phyloP scores from a whole-genome alignment of 2,329 filamentous ascomycete genomes.

The Pezicula neosporulosa region DNA sequence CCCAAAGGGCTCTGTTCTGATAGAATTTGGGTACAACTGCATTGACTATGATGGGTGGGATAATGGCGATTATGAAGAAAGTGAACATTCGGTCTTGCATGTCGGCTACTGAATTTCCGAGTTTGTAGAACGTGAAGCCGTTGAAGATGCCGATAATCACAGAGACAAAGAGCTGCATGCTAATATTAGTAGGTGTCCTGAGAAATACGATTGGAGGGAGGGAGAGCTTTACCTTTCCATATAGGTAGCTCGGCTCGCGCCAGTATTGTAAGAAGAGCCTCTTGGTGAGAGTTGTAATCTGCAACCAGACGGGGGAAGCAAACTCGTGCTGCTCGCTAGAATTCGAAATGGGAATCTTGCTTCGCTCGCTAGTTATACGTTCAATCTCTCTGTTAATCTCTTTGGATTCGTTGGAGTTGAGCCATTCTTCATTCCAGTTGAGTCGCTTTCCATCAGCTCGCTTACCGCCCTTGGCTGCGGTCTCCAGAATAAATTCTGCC shows the following conservation, averaged over 20 bases:
- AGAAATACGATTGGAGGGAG: no score
- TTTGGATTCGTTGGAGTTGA: slow-evolving; percentile 57
- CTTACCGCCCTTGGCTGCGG: slow-evolving; percentile 53
- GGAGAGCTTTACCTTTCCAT: slow-evolving; percentile 49
- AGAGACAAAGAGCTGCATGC: slow-evolving; percentile 54
- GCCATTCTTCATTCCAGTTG: slow-evolving; percentile 77
- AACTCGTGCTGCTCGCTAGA: slow-evolving; percentile 50
- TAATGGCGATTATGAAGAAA: slow-evolving; percentile 58
- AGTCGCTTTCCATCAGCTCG: slow-evolving; percentile 50
- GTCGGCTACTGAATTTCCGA: slow-evolving; percentile 61
- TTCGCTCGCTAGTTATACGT: slow-evolving; percentile 26
- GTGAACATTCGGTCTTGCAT: slow-evolving; percentile 81
- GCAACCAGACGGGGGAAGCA: slow-evolving; percentile 59
- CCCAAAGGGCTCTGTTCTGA: slow-evolving; percentile 68
- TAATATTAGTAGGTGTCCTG: no score
- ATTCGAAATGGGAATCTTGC: slow-evolving; percentile 34
- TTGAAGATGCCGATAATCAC: slow-evolving; percentile 75
- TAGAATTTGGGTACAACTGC: slow-evolving; percentile 76
- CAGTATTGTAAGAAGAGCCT: slow-evolving; percentile 71
- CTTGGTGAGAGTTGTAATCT: slow-evolving; percentile 64
- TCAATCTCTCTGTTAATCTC: slow-evolving; percentile 62
- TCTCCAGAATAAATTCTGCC: slow-evolving; percentile 64
- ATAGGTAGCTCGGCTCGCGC: slow-evolving; percentile 73
- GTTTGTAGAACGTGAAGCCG: slow-evolving; percentile 73
- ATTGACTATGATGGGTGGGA: slow-evolving; percentile 68